Percentiles rank a stretch among this genome's conserved stretches.
Conservation (phyloP, 768 basidiomycete species). For the Amanita exitialis region DNA sequence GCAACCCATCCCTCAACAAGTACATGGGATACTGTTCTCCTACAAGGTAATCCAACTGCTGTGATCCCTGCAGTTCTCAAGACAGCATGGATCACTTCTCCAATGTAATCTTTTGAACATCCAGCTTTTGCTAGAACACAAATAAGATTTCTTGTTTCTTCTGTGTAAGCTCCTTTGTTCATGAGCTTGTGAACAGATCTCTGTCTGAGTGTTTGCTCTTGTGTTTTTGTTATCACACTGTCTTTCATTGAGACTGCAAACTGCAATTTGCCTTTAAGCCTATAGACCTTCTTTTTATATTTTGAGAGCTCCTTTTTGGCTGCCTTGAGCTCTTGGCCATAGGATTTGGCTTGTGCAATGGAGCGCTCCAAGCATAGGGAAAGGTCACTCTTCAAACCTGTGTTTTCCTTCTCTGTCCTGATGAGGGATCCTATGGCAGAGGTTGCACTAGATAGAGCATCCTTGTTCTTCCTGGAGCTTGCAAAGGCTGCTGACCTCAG, state of each 20-base stretch:
- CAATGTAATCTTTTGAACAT: constrained; percentile 10
- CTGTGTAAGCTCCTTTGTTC: too few species aligned
- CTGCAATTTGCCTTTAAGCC: background rate
- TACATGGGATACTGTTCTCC: constrained; percentile 8
- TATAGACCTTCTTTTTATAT: background rate
- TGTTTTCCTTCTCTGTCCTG: background rate
- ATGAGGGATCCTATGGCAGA: background rate
- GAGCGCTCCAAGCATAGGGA: background rate
- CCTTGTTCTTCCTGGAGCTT: background rate
- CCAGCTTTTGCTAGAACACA: constrained; percentile 11
- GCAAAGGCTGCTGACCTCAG: background rate
- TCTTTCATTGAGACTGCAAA: background rate
- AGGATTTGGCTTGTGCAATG: background rate
- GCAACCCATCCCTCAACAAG: constrained; percentile 14
- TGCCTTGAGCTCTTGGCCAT: background rate
- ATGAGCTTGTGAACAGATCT: constrained; percentile 8
- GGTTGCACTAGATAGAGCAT: background rate
- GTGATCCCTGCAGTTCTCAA: constrained; percentile 10
- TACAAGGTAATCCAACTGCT: constrained; percentile 6
- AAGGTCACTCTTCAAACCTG: background rate
- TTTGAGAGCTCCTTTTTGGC: background rate
- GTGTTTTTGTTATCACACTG: background rate
- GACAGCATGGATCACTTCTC: constrained; percentile 10
- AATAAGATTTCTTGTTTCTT: constrained; percentile 12
- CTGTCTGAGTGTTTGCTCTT: constrained; percentile 5